These are phyloP conservation scores for Agapanthus africanus DNA, from an alignment of 106 monocot genomes.

Conservation along the genomic window DNA sequence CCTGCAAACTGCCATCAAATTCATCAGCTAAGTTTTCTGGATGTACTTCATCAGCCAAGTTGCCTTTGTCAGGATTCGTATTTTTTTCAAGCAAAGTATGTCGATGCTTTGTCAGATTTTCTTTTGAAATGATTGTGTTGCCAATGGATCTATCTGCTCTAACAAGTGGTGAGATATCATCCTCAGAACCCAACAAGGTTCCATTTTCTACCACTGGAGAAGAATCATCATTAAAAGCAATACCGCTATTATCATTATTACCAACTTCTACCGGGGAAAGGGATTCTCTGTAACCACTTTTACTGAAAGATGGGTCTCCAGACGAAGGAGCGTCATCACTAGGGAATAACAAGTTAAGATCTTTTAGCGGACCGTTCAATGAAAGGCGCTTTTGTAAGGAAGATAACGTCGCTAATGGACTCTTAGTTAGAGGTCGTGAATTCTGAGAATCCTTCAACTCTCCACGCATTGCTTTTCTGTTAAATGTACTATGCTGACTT, in stretches of 20 bases:
- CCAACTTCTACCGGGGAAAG: slow-evolving; percentile 4
- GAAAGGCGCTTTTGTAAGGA: slow-evolving; percentile 20
- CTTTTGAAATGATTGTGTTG: slow-evolving; percentile 5
- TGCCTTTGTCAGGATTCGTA: background rate
- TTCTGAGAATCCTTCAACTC: slow-evolving; percentile 3
- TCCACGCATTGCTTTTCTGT: slow-evolving; percentile 1
- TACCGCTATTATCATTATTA: background rate
- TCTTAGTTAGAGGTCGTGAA: slow-evolving; percentile 13
- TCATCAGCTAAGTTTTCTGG: slow-evolving; percentile 3
- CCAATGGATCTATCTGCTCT: slow-evolving; percentile 7
- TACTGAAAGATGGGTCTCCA: slow-evolving; percentile 13
- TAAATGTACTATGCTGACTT: background rate
- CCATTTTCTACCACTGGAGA: background rate
- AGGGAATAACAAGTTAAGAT: slow-evolving; percentile 6
- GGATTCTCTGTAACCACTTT: slow-evolving; percentile 4
- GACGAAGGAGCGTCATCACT: slow-evolving; percentile 6
- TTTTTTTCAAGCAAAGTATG: slow-evolving; percentile 4
- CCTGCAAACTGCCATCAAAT: slow-evolving; percentile 5
- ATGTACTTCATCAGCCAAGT: too few species aligned
- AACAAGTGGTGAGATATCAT: slow-evolving; percentile 8
- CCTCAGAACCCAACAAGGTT: slow-evolving; percentile 3
- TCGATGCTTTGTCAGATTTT: background rate
- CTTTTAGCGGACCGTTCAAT: slow-evolving; percentile 8
- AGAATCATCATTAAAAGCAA: slow-evolving; percentile 10
- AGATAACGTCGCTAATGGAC: slow-evolving; percentile 28